phyloP scores from a whole-genome alignment of 306 rosid genomes.

The Castanea crenata region DNA sequence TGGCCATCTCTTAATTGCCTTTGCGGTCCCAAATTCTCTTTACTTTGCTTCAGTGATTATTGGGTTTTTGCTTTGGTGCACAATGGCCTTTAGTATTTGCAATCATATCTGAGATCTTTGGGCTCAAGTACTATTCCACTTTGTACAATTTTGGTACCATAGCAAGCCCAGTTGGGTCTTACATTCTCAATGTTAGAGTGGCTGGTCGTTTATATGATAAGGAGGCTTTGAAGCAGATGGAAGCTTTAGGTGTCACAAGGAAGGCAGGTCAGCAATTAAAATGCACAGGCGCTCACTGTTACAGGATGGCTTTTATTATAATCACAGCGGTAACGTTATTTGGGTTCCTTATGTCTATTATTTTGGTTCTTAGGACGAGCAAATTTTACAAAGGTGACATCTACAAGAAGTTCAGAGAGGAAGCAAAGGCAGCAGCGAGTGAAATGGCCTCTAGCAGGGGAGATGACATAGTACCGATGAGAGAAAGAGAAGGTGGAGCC shows the following conservation, averaged over 20 bases:
- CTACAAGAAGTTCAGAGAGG: conserved; percentile 47
- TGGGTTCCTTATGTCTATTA: conserved; percentile 40
- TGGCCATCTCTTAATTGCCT: conserved; percentile 64
- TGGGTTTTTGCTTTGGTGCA: conserved; percentile 70
- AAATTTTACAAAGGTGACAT: conserved; percentile 57
- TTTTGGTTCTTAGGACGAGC: conserved; percentile 58
- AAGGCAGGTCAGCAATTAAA: conserved; percentile 41
- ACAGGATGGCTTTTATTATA: conserved; percentile 47
- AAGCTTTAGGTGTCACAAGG: conserved; percentile 31
- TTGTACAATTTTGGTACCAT: conserved; percentile 44
- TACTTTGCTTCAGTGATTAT: conserved; percentile 54
- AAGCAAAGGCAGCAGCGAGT: conserved; percentile 19
- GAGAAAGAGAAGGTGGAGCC: not conserved
- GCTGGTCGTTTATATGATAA: conserved; percentile 58
- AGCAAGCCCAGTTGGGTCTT: conserved; percentile 61
- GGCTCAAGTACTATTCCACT: conserved; percentile 69
- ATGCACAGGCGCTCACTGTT: conserved; percentile 51
- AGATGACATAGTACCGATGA: not conserved
- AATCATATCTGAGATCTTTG: conserved; percentile 67
- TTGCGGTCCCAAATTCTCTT: conserved; percentile 50
- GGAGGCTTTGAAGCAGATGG: conserved; percentile 54
- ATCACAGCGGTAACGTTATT: conserved; percentile 41
- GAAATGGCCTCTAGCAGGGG: conserved; percentile 1
- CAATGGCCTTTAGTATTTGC: conserved; percentile 66
- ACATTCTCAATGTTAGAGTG: conserved; percentile 51